Conservation (phyloP, 306 rosid genomes). For the Sphenostylis stenocarpa region DNA sequence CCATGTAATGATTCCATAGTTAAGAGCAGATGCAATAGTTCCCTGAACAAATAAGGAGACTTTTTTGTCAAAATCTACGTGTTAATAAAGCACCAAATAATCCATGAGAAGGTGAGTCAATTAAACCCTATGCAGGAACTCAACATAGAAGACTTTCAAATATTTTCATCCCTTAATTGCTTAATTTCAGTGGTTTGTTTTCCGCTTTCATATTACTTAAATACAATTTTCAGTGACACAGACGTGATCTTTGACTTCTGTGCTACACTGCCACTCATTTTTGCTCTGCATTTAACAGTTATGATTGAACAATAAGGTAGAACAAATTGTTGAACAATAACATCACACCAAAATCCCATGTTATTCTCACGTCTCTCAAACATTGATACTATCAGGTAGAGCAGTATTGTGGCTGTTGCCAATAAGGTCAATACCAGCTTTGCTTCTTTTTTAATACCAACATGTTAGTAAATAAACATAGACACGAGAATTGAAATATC, state of each 20-base stretch:
- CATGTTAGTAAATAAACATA: not conserved
- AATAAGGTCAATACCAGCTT: not conserved
- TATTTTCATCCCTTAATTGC: not conserved
- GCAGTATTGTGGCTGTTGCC: not conserved
- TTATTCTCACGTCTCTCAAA: not conserved
- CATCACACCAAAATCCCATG: not conserved
- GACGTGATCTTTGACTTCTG: not conserved
- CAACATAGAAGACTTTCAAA: not conserved
- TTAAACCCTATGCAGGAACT: not conserved
- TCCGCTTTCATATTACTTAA: not conserved
- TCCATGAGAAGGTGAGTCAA: not conserved
- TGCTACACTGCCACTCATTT: not conserved
- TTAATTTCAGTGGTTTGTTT: not conserved
- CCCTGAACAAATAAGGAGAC: constrained; percentile 57
- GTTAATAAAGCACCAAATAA: constrained; percentile 1
- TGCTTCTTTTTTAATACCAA: not conserved
- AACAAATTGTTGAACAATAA: not conserved
- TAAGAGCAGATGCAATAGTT: constrained; percentile 79
- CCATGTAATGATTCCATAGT: constrained; percentile 83
- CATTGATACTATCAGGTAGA: not conserved
- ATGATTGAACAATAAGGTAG: not conserved
- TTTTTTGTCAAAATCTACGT: not conserved
- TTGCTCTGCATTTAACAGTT: not conserved
- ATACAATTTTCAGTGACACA: not conserved
- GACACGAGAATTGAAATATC: not conserved